phyloP scores from a whole-genome alignment of 768 basidiomycete species.

The Pleurotus ostreatus region DNA sequence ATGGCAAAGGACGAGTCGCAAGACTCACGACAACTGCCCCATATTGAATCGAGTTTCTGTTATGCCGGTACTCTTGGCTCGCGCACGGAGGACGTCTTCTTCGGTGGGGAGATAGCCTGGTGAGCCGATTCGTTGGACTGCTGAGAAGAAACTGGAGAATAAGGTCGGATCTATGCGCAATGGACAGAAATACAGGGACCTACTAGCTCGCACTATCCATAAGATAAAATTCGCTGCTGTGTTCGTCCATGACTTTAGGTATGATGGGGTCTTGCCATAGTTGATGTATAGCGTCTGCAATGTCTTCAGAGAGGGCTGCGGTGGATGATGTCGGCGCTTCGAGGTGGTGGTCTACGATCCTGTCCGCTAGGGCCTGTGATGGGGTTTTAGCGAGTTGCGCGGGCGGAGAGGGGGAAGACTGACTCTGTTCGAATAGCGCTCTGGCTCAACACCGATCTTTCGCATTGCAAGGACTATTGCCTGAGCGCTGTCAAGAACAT shows the following conservation, averaged over 20 bases:
- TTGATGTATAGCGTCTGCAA: conserved; percentile 64
- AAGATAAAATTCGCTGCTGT: conserved; percentile 77
- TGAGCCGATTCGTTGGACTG: conserved; percentile 79
- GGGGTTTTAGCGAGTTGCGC: not conserved
- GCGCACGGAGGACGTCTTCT: conserved; percentile 83
- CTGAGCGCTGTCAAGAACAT: conserved; percentile 87
- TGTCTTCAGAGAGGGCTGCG: conserved; percentile 53
- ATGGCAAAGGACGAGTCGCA: no score
- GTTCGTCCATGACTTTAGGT: conserved; percentile 47
- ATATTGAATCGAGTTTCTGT: conserved; percentile 81
- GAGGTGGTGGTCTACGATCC: conserved; percentile 56
- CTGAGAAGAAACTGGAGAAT: conserved; percentile 72
- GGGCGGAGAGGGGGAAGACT: conserved; percentile 14
- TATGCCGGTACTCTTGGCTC: conserved; percentile 87
- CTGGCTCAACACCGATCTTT: conserved; percentile 79
- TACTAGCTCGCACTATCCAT: conserved; percentile 95
- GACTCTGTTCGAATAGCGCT: conserved; percentile 60
- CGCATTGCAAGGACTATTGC: conserved; percentile 82
- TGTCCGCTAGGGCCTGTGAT: conserved; percentile 43
- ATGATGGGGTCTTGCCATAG: conserved; percentile 71
- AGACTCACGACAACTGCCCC: conserved; percentile 56
- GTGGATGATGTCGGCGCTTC: conserved; percentile 30
- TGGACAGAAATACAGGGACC: conserved; percentile 24
- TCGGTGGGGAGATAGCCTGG: conserved; percentile 83
- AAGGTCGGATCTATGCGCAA: not conserved